Base-by-base conservation (phyloP, 2,329 filamentous ascomycete genomes). In the Aplosporella prunicola region DNA sequence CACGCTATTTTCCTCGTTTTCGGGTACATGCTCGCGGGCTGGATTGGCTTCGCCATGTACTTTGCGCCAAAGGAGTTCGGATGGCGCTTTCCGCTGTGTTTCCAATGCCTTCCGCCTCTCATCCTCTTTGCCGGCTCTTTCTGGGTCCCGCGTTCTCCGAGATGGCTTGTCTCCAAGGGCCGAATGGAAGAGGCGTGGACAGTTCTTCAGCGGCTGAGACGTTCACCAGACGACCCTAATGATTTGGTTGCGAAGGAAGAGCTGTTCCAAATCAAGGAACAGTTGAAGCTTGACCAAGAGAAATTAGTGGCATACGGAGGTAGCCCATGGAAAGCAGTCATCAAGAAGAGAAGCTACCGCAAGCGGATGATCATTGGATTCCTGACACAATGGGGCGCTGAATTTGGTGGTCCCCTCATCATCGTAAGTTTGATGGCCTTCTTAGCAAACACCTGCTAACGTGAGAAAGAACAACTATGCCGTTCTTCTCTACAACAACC, bases 321-420 rank as follows among this genome's bases (percentile, higher is more conserved):
- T 20, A 42, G 26, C 15, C 29, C 43, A 9, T 48, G 45, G 46
- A 39, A 31, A 17, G 44, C 44, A 2, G 45, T 43, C 6, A 25
- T 37, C 35, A 42, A 39, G 32, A 46, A 44, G 33, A 44, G 40
- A 28, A 43, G 39, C 14, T 48, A 50, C 43, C 55, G 68, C 13
- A 71, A 68, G 53, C 56, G 69, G 1, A 68, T 72, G 65, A 55
- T 62, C 2, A 67, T 72, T 0, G 44, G 44, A 4, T 72, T 71
- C 42, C 50, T 71, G 23, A 71, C 67, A 0, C 68, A 71, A 44
- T 72, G 43, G 46, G 68, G 67, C 15, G 67, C 68, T 2, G 67
- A 71, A 36, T 71, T 71, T 46, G 66, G 61, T n/a, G 68, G 68
- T 0, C 66, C 67, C 9, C 54, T 72, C 1, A 66, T 72, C 11